Conservation (phyloP, 202 grass and related monocot genomes). For the Saccharum hybrid region DNA sequence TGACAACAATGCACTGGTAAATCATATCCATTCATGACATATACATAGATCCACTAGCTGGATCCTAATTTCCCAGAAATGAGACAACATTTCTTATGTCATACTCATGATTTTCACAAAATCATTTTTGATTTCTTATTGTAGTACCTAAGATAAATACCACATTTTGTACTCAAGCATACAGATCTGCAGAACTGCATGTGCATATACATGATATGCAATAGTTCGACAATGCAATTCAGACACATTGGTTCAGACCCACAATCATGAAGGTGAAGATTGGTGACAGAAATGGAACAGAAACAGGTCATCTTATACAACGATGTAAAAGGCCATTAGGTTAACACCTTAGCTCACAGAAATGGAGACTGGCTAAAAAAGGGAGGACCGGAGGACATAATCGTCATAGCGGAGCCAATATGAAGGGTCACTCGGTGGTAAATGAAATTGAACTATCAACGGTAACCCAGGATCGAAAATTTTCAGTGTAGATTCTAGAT, state of each 20-base stretch:
- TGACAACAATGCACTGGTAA: neutral
- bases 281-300: neutral
- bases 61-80: conserved; percentile 4
- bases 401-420: neutral
- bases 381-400: neutral
- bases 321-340: conserved; percentile 11
- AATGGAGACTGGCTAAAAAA: neutral
- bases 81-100: neutral
- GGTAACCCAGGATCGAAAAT: neutral
- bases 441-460: neutral
- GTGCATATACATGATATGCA: neutral
- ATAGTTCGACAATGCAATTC: neutral
- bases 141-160: neutral
- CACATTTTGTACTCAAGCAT: conserved; percentile 9
- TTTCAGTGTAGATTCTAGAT: neutral
- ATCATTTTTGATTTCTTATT: neutral
- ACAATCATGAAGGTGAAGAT: neutral
- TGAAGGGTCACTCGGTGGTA: neutral
- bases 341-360: neutral
- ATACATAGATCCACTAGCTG: neutral
- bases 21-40: neutral
- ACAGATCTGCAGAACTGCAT: neutral
- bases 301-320: conserved; percentile 12
- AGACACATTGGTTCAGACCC: neutral
- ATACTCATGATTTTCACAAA: conserved; percentile 1